A percentile compares a stretch with the other conserved stretches of the same genome.
These are phyloP conservation scores for Geotrichum cucujoidarum DNA, from an alignment of 1,139 yeast species.

Conservation along the genomic window DNA sequence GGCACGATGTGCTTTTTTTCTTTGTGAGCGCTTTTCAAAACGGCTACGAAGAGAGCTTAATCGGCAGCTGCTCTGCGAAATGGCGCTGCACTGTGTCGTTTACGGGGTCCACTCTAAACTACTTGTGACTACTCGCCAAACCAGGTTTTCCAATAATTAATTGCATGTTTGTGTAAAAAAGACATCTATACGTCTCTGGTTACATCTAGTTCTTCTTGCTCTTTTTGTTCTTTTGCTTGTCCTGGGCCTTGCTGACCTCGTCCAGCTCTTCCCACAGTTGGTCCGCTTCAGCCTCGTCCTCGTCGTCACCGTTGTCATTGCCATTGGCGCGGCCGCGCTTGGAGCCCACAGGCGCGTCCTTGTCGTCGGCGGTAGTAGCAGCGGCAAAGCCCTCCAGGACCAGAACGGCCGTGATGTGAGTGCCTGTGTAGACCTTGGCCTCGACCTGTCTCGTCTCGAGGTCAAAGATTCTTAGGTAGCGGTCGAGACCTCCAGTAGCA, in stretches of 20 bases:
- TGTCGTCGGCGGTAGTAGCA: background rate
- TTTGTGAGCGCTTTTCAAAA: no score
- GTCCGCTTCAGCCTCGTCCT: constrained; percentile 16
- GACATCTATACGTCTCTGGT: no score
- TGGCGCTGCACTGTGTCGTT: no score
- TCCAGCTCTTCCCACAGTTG: constrained; percentile 16
- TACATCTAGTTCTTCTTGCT: background rate
- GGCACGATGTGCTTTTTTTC: no score
- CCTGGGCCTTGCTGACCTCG: constrained; percentile 17
- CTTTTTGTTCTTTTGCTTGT: constrained; percentile 2
- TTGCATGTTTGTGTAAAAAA: no score
- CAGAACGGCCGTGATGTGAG: constrained; percentile 58
- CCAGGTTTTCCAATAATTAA: no score
- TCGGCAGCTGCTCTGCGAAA: no score
- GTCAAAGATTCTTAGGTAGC: constrained; percentile 76
- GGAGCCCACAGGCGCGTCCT: background rate
- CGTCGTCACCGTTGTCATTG: constrained; percentile 11
- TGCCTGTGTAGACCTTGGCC: constrained; percentile 71
- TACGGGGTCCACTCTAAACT: no score
- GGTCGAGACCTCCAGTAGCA: constrained; percentile 76
- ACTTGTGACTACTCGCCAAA: no score
- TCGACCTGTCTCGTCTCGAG: constrained; percentile 51
- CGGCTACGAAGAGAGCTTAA: no score
- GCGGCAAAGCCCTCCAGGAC: constrained; percentile 39
- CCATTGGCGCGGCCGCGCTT: constrained; percentile 6